Evolutionary conservation across 2,329 filamentous ascomycete species (phyloP).

Genomic region (Herpotrichia juniperi): DNA sequence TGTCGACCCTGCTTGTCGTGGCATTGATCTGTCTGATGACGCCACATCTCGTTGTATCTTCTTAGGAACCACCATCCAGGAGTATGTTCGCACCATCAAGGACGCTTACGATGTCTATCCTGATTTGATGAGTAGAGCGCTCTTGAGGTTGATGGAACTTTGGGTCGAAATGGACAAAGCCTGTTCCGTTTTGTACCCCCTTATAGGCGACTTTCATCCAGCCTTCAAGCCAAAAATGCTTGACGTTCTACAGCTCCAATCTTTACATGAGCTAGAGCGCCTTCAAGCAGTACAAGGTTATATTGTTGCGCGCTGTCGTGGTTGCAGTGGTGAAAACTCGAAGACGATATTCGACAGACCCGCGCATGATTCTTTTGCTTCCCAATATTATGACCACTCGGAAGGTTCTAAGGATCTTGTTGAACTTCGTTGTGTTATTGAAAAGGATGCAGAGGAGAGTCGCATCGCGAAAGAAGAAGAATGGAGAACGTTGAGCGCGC

Average conservation of each 20-base stretch:
- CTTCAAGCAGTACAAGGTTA: constrained; percentile 59
- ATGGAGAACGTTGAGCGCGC: constrained; percentile 38
- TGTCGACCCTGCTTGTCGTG: constrained; percentile 34
- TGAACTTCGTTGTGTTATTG: constrained; percentile 42
- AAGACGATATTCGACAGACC: constrained; percentile 58
- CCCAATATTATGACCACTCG: constrained; percentile 51
- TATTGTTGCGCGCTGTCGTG: constrained; percentile 47
- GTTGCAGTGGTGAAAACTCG: constrained; percentile 10
- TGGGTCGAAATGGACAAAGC: constrained; percentile 64
- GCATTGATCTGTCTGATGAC: background rate
- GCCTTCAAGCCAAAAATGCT: constrained; percentile 58
- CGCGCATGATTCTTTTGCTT: constrained; percentile 52
- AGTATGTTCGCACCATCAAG: constrained; percentile 42
- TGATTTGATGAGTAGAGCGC: constrained; percentile 58
- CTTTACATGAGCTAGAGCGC: constrained; percentile 55
- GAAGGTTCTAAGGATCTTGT: constrained; percentile 27
- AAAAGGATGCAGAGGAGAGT: constrained; percentile 31
- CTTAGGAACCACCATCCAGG: constrained; percentile 41
- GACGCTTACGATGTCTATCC: constrained; percentile 52
- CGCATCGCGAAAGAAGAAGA: constrained; percentile 48
- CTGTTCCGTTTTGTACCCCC: constrained; percentile 50
- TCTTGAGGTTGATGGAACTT: constrained; percentile 62
- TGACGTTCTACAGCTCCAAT: constrained; percentile 61
- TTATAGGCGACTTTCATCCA: constrained; percentile 60
- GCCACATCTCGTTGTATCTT: constrained; percentile 26